Percentiles rank a stretch among this genome's conserved stretches.
phyloP scores from a whole-genome alignment of 345 rosid genomes.

The Zanthoxylum bungeanum region DNA sequence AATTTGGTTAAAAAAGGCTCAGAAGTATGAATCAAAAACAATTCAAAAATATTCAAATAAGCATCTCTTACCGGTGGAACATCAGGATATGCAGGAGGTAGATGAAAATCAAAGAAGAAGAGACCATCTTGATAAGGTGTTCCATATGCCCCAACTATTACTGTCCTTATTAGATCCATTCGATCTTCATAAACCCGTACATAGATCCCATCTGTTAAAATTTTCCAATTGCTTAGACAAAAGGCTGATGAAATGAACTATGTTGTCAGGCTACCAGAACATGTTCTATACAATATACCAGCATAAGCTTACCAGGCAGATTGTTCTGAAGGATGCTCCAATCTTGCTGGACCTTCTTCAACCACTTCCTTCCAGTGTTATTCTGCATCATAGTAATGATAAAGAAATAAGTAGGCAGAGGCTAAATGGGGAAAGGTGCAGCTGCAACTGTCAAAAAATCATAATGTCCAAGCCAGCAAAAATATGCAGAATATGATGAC shows the following conservation, averaged over 20 bases:
- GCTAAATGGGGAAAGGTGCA: neutral
- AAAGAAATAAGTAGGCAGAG: neutral
- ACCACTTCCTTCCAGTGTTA: slow-evolving; percentile 78
- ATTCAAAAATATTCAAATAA: neutral
- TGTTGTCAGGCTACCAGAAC: slow-evolving; percentile 4
- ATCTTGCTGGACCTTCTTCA: slow-evolving; percentile 95
- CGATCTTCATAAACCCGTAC: slow-evolving; percentile 90
- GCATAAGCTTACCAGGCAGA: slow-evolving; percentile 70
- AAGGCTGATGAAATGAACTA: neutral
- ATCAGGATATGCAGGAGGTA: slow-evolving; percentile 81
- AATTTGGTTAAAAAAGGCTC: neutral
- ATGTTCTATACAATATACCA: neutral
- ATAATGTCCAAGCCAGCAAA: neutral
- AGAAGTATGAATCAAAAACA: neutral
- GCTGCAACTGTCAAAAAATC: neutral
- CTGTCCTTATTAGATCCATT: slow-evolving; percentile 94
- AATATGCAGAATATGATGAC: neutral
- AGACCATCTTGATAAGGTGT: slow-evolving; percentile 99
- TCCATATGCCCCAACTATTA: slow-evolving; percentile 89
- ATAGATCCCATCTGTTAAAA: slow-evolving; percentile 68
- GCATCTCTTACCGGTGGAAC: slow-evolving; percentile 74
- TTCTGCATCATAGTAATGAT: slow-evolving; percentile 40
- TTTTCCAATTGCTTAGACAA: slow-evolving; percentile 9
- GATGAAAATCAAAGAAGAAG: slow-evolving; percentile 94
- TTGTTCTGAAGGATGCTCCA: slow-evolving; percentile 97